Conservation (phyloP, 805 yeast species). For the Zygoascus ofunaensis region DNA sequence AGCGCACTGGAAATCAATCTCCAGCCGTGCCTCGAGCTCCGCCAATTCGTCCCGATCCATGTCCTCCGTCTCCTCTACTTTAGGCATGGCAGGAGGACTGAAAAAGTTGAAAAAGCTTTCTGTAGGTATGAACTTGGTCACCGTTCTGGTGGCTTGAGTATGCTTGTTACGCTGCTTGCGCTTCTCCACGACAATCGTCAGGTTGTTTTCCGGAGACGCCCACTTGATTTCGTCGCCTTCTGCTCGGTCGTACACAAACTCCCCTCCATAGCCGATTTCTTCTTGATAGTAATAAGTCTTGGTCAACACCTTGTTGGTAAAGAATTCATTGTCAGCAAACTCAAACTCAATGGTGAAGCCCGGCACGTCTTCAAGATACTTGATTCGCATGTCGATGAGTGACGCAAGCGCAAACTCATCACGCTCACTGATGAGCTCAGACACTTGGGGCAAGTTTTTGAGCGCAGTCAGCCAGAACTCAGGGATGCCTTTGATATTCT, state of each 20-base stretch:
- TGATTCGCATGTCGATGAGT: conserved; percentile 63
- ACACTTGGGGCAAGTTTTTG: conserved; percentile 71
- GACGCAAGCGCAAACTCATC: conserved; percentile 74
- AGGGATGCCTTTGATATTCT: conserved; percentile 66
- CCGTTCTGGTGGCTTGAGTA: conserved; percentile 92
- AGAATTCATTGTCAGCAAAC: conserved; percentile 66
- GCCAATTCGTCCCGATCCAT: conserved; percentile 53
- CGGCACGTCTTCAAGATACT: conserved; percentile 66
- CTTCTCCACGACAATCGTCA: conserved; percentile 80
- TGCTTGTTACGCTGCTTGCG: conserved; percentile 94
- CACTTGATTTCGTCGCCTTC: conserved; percentile 83
- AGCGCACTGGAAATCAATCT: conserved; percentile 89
- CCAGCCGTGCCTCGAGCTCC: conserved; percentile 75
- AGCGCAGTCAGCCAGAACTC: conserved; percentile 95
- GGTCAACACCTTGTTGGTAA: conserved; percentile 60
- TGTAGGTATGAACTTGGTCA: conserved; percentile 88
- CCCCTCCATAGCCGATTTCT: conserved; percentile 90
- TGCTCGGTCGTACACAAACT: conserved; percentile 94
- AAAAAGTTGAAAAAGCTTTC: conserved; percentile 95
- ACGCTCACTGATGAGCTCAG: conserved; percentile 80
- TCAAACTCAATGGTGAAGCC: conserved; percentile 84
- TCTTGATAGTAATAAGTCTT: conserved; percentile 92
- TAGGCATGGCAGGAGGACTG: conserved; percentile 80
- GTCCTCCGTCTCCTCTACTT: conserved; percentile 46
- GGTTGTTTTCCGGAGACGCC: conserved; percentile 70